Base-by-base conservation (phyloP, 2,329 filamentous ascomycete genomes). In the Exophiala lecanii-corni region DNA sequence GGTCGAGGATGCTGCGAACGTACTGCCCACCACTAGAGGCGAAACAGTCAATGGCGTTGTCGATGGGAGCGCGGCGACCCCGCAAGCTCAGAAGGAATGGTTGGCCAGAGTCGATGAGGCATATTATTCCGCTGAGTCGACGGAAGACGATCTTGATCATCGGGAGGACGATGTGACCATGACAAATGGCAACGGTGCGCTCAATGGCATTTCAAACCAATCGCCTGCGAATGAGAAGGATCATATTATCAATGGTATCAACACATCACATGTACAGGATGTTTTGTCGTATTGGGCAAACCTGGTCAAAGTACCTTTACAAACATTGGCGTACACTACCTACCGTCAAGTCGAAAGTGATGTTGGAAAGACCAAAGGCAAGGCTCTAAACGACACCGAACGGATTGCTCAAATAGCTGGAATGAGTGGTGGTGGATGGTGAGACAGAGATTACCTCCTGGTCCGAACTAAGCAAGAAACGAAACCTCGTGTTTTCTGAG, bases 351-450 rank as follows among this genome's bases (percentile, higher is more conserved):
- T 98, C 16, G 82, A 96, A 57, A 96, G 91, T 68, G 88, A 97
- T 62, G 88, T 98, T 32, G 92, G 92, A 38, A 94, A 92, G 69
- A 55, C 62, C 13, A 55, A 62, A 12, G 59, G 57, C 41, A 58
- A 52, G 69, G 76, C 62, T 59, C 72, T 64, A 71, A 74, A 74
- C 47, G 84, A 89, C 60, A 83, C 86, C 32, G 85, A 94, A 59
- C 79, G 82, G 47, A 89, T 95, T 30, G 84, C 89, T 45, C 88
- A 92, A 59, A 73, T 98, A 59, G 91, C 91, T 35, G 83, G 88
- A 43, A 92, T 89, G 65, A 86, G 89, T 56, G 92, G 89, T 40
- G 92, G 92, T 40, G 92, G 92, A 17, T 98, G 92, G 92, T 97
- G 30, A 15, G 20, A 20, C 4, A 25, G 20, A 5, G 37, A 6